A percentile compares a stretch with the other conserved stretches of the same genome.
Evolutionary conservation across 345 rosid genomes (phyloP).

Genomic region (Aegle marmelos): DNA sequence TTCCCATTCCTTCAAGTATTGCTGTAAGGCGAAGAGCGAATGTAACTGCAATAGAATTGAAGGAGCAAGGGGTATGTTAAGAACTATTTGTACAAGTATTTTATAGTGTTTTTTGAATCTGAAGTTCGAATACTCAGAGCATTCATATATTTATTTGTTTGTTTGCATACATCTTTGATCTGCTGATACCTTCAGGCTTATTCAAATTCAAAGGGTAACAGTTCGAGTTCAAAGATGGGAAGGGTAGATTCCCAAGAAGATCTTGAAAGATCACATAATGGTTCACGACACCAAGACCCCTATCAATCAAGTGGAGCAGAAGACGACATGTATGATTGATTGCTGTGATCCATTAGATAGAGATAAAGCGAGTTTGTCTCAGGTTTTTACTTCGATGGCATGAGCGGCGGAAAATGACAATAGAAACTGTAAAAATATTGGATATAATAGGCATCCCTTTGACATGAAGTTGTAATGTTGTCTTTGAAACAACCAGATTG

Average conservation of each 20-base stretch:
- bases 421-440: background rate
- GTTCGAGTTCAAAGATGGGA: constrained; percentile 44
- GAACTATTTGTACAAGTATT: background rate
- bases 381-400: background rate
- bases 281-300: constrained; percentile 32
- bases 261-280: constrained; percentile 46
- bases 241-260: constrained; percentile 43
- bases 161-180: constrained; percentile 7
- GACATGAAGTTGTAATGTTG: background rate
- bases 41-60: constrained; percentile 61
- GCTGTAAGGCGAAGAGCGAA: constrained; percentile 63
- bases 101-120: background rate
- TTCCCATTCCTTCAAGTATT: constrained; percentile 72
- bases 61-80: constrained; percentile 61
- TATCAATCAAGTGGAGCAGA: constrained; percentile 64
- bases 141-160: background rate
- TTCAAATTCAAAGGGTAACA: constrained; percentile 43
- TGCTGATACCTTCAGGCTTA: constrained; percentile 42
- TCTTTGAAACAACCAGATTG: background rate
- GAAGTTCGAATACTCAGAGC: background rate
- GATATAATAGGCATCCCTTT: background rate
- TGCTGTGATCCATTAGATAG: background rate
- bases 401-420: background rate
- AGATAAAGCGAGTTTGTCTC: background rate
- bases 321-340: constrained; percentile 74